These are phyloP conservation scores for Collybia sordida DNA, from an alignment of 768 basidiomycete genomes.

Conservation along the genomic window DNA sequence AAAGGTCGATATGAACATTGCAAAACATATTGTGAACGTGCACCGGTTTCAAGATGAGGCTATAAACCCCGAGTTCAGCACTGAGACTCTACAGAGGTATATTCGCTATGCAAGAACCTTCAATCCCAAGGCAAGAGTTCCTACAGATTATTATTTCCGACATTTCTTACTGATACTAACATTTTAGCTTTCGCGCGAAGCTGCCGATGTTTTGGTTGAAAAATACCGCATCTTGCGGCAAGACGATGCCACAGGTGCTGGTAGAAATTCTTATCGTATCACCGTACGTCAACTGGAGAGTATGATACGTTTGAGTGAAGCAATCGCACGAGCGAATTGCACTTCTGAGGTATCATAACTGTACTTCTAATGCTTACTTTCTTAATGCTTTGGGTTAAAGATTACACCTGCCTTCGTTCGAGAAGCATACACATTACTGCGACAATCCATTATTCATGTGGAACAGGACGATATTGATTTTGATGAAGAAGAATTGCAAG, in stretches of 20 bases:
- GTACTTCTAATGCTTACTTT: background rate
- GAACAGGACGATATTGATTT: slow-evolving; percentile 99
- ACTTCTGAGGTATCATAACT: slow-evolving; percentile 71
- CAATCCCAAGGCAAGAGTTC: slow-evolving; percentile 79
- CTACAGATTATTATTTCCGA: background rate
- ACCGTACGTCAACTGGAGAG: slow-evolving; percentile 98
- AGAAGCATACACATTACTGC: slow-evolving; percentile 90
- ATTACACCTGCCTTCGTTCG: slow-evolving; percentile 93
- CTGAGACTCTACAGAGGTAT: slow-evolving; percentile 94
- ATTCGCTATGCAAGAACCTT: slow-evolving; percentile 97
- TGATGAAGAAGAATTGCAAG: slow-evolving; percentile 83
- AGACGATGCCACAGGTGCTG: slow-evolving; percentile 87
- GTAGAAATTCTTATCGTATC: slow-evolving; percentile 92
- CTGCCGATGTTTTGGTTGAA: slow-evolving; percentile 90
- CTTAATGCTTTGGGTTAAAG: slow-evolving; percentile 34
- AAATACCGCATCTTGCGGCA: slow-evolving; percentile 91
- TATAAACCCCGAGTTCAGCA: slow-evolving; percentile 95
- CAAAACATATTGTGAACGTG: slow-evolving; percentile 96
- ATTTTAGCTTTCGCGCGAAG: slow-evolving; percentile 83
- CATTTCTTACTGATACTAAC: slow-evolving; percentile 2
- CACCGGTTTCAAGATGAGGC: slow-evolving; percentile 95
- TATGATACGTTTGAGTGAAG: slow-evolving; percentile 97
- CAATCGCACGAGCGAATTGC: slow-evolving; percentile 96
- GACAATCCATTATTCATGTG: slow-evolving; percentile 98
- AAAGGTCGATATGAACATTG: slow-evolving; percentile 88